phyloP scores from a whole-genome alignment of 345 rosid species.

The Brassica cretica region DNA sequence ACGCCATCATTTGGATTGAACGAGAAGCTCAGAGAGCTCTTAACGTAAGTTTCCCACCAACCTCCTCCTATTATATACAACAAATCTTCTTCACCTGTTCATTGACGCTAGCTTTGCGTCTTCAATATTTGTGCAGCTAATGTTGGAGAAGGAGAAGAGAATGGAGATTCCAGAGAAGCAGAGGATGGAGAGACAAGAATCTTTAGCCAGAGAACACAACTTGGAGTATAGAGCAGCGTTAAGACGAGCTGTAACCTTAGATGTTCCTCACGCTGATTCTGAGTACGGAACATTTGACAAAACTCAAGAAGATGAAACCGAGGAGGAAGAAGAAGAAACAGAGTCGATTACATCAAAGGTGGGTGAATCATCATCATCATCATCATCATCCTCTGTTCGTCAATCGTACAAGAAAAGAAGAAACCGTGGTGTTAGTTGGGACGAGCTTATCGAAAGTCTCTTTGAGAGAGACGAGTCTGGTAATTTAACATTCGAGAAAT shows the following conservation, averaged over 20 bases:
- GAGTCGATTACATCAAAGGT: conserved; percentile 19
- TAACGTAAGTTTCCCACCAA: conserved; percentile 48
- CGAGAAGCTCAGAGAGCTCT: conserved; percentile 83
- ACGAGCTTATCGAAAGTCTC: conserved; percentile 66
- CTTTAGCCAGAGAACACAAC: conserved; percentile 63
- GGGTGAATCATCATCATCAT: conserved; percentile 7
- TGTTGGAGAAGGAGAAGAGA: conserved; percentile 65
- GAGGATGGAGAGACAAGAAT: conserved; percentile 84
- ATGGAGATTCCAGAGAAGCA: conserved; percentile 79
- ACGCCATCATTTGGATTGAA: conserved; percentile 86
- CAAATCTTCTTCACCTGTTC: neutral
- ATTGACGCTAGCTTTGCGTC: neutral
- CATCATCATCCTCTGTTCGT: conserved; percentile 38
- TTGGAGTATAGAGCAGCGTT: conserved; percentile 83
- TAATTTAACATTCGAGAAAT: conserved; percentile 52
- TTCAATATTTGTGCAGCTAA: conserved; percentile 43
- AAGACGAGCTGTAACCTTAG: conserved; percentile 72
- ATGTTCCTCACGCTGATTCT: conserved; percentile 71
- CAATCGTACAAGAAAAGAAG: conserved; percentile 37
- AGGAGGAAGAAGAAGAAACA: conserved; percentile 13
- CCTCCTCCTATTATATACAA: neutral
- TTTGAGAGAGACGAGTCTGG: conserved; percentile 72
- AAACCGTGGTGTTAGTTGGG: conserved; percentile 60
- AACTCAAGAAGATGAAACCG: conserved; percentile 46
- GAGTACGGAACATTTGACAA: conserved; percentile 78